phyloP scores from a whole-genome alignment of 2,329 filamentous ascomycete genomes.

The Ophiocordyceps robertsii region DNA sequence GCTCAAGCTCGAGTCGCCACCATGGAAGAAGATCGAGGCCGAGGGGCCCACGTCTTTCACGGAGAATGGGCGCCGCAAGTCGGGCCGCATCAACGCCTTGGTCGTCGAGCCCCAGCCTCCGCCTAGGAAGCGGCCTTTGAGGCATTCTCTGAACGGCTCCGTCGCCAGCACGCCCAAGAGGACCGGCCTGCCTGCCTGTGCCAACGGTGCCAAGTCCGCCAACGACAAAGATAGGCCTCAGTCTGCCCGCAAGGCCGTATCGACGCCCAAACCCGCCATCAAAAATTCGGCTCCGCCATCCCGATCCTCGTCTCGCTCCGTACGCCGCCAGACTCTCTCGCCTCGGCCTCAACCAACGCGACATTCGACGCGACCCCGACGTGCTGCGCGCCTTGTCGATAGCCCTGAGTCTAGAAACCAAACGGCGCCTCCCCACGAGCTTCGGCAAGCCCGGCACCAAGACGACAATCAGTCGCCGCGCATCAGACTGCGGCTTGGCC shows the following conservation, averaged over 20 bases:
- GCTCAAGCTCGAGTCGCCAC: conserved; percentile 54
- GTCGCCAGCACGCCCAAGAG: conserved; percentile 19
- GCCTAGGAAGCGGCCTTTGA: conserved; percentile 37
- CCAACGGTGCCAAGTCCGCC: conserved; percentile 15
- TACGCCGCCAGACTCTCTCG: conserved; percentile 26
- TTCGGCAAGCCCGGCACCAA: conserved; percentile 6
- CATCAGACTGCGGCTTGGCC: conserved; percentile 33
- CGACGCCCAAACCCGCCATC: conserved; percentile 16
- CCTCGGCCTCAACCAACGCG: conserved; percentile 23
- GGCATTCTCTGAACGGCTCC: conserved; percentile 23
- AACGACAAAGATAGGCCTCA: conserved; percentile 12
- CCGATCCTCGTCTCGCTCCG: conserved; percentile 16
- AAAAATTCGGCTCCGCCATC: conserved; percentile 15
- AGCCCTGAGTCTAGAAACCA: conserved; percentile 7
- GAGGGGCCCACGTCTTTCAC: conserved; percentile 82
- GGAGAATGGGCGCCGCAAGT: conserved; percentile 56
- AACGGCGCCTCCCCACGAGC: conserved; percentile 3
- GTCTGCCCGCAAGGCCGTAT: conserved; percentile 11
- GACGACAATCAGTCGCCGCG: conserved; percentile 23
- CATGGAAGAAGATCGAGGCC: conserved; percentile 78
- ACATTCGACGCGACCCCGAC: conserved; percentile 28
- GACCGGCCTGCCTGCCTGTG: conserved; percentile 9
- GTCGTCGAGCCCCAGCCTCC: conserved; percentile 38
- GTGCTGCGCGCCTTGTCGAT: conserved; percentile 26
- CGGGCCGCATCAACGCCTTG: conserved; percentile 47